phyloP scores from a whole-genome alignment of 257 asterid genomes.

The Gentiana dahurica region DNA sequence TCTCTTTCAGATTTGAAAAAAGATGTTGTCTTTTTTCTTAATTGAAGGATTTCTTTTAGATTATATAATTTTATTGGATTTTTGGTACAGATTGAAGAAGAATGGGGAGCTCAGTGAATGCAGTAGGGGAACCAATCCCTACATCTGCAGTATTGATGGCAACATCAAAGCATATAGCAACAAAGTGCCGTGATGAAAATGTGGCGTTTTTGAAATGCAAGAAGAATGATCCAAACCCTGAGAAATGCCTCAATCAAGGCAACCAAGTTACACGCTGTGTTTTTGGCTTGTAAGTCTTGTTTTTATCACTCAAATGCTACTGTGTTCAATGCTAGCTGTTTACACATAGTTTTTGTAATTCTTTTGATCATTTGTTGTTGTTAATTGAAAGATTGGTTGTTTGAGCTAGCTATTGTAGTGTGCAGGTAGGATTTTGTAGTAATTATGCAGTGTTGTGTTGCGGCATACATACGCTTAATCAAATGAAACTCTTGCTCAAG shows the following conservation, averaged over 20 bases:
- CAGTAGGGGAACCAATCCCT: slow-evolving; percentile 51
- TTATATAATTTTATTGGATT: no score
- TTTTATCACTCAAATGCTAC: no score
- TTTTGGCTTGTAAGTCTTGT: slow-evolving; percentile 51
- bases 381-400: neutral
- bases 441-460: no score
- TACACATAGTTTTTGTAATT: neutral
- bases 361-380: neutral
- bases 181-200: slow-evolving; percentile 54
- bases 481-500: no score
- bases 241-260: slow-evolving; percentile 70
- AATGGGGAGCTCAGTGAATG: slow-evolving; percentile 49
- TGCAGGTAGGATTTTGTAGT: neutral
- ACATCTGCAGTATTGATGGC: slow-evolving; percentile 64
- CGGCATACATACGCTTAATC: no score
- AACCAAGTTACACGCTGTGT: slow-evolving; percentile 78
- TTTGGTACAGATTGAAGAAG: no score
- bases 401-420: neutral
- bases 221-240: slow-evolving; percentile 75
- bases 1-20: no score
- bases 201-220: slow-evolving; percentile 70
- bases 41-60: no score
- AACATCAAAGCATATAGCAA: slow-evolving; percentile 67
- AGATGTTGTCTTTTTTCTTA: no score
- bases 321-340: no score